phyloP scores from a whole-genome alignment of 2,329 filamentous ascomycete species.

The Trichoderma sp. region DNA sequence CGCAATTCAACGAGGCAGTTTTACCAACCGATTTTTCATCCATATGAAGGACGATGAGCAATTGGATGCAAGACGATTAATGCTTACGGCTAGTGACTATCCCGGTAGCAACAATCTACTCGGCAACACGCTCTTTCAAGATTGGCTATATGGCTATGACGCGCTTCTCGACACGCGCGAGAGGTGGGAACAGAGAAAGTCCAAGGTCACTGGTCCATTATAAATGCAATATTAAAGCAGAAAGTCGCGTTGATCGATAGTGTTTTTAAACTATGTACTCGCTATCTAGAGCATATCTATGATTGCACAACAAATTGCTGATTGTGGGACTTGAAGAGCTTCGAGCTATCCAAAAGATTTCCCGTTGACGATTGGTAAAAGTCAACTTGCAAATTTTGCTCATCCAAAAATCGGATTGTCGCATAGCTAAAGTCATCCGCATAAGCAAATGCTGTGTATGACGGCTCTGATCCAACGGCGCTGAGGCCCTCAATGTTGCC shows the following conservation, averaged over 20 bases:
- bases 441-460: constrained; percentile 54
- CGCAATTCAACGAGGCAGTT: too few species aligned
- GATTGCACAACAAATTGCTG: constrained; percentile 51
- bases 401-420: constrained; percentile 51
- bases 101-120: too few species aligned
- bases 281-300: background rate
- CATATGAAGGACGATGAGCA: too few species aligned
- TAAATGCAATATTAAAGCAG: background rate
- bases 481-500: constrained; percentile 60
- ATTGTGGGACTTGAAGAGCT: constrained; percentile 53
- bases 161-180: too few species aligned
- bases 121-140: too few species aligned
- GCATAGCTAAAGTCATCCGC: constrained; percentile 58
- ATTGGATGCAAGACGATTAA: too few species aligned
- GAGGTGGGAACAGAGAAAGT: too few species aligned
- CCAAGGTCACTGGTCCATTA: too few species aligned
- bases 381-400: constrained; percentile 52
- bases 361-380: constrained; percentile 56
- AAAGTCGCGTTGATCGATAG: background rate
- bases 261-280: background rate
- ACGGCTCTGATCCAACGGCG: constrained; percentile 46
- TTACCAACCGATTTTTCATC: too few species aligned
- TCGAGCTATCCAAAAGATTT: constrained; percentile 51
- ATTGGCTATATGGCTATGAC: too few species aligned
- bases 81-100: too few species aligned